Base-by-base conservation (phyloP, 106 monocot species). In the Dendrobium chrysotoxum region DNA sequence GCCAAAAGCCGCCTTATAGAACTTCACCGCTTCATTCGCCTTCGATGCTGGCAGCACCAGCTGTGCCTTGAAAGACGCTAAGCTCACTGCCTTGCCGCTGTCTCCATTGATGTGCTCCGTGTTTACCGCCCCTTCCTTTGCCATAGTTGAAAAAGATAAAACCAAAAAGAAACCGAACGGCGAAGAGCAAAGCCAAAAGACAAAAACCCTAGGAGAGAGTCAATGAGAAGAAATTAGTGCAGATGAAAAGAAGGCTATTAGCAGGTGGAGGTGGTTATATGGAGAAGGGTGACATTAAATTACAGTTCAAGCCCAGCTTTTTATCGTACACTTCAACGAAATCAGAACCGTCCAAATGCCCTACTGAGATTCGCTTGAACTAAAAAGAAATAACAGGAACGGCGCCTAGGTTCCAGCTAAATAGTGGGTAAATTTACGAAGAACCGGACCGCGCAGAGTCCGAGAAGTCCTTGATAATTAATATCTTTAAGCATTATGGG, bases 1-100 rank as follows among this genome's bases (percentile, higher is more conserved):
- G 0, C 83, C 87, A 74, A 81, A 81, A 18, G 80, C 80, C 8
- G 72, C 80, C 80, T 53, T 81, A 47, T 81, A 80, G 85, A 90
- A 90, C 81, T 58, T 28, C 81, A 88, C 79, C 23, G 87, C 90
- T 74, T 81, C 90, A 77, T 88, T 87, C 25, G 85, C 87, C 87
- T 87, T 90, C 81, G 42, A 4, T 40, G 66, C 78, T 18, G 87
- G 76, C 40, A 90, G 80, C 81, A 85, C 72, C 66, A 90, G 44
- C 84, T 82, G 85, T 0, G 85, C 78, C 66, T 79, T 85, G 71
- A 90, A 23, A n/a, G 73, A 71, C 25, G 53, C 15, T 54, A 90
- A 30, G 39, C 28, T 44, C 79, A 57, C 79, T 17, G 7, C 57
- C 64, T 79, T 64, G 38, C 35, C 75, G 77, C 77, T 77, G 53